Conservation (phyloP, 345 rosid genomes). For the Stellera chamaejasme region DNA sequence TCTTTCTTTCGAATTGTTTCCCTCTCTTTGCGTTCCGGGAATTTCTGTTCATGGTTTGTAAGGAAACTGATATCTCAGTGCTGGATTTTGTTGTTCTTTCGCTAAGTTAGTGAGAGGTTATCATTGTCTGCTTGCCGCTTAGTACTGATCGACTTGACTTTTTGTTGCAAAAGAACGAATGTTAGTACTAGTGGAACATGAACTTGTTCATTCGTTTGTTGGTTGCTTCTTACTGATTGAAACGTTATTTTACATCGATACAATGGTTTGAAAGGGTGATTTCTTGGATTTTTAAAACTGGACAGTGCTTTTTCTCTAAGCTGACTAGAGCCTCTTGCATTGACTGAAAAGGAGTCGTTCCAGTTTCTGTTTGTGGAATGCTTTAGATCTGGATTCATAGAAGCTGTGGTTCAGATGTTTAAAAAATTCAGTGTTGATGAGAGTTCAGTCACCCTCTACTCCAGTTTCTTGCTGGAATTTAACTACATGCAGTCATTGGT, state of each 20-base stretch:
- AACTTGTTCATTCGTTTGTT: background rate
- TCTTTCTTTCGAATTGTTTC: background rate
- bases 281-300: constrained; percentile 5
- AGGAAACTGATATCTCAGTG: background rate
- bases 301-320: background rate
- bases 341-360: background rate
- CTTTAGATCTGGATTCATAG: constrained; percentile 5
- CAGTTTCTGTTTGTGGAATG: background rate
- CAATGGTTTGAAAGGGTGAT: background rate
- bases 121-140: background rate
- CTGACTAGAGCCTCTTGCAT: background rate
- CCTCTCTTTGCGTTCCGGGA: background rate
- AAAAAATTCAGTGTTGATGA: too few relatives aligned
- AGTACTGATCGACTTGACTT: background rate
- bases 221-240: background rate
- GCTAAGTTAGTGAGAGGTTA: background rate
- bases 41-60: too few relatives aligned
- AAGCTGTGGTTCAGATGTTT: too few relatives aligned
- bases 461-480: background rate
- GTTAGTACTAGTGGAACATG: too few relatives aligned
- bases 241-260: background rate
- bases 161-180: too few relatives aligned
- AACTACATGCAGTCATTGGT: too few relatives aligned
- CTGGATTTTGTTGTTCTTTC: background rate
- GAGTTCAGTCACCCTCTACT: too few relatives aligned